phyloP scores from a whole-genome alignment of 495 filamentous ascomycete genomes.

The Neurospora sp. region DNA sequence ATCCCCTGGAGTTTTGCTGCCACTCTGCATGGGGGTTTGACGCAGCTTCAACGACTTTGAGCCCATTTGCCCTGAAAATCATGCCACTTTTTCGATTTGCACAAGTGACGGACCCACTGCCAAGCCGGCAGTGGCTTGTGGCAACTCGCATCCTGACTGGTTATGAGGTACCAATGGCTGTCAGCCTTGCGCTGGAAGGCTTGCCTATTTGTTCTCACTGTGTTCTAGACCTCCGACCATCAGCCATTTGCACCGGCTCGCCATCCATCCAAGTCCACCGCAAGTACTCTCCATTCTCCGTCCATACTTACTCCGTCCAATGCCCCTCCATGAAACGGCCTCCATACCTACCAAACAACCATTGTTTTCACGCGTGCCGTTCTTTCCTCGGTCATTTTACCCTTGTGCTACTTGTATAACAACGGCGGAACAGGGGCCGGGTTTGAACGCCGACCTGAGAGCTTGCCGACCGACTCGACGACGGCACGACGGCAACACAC shows the following conservation, averaged over 20 bases:
- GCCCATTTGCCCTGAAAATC: slow-evolving; percentile 24
- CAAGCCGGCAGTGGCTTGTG: slow-evolving; percentile 25
- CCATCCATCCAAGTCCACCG: slow-evolving; percentile 2
- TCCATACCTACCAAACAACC: background rate
- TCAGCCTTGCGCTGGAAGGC: slow-evolving; percentile 14
- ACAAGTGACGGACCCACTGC: slow-evolving; percentile 13
- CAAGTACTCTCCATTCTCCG: background rate
- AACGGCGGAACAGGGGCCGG: background rate
- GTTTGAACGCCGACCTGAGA: background rate
- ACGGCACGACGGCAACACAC: background rate
- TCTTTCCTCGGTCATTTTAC: background rate
- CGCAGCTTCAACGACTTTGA: slow-evolving; percentile 19
- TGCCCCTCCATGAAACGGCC: background rate
- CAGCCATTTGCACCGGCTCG: background rate
- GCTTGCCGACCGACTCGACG: background rate
- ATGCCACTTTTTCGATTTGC: slow-evolving; percentile 27
- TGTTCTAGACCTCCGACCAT: slow-evolving; percentile 12
- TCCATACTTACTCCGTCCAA: background rate
- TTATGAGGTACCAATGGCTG: slow-evolving; percentile 5
- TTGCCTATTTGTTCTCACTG: background rate
- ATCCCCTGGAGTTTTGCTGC: background rate
- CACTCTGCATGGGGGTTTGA: slow-evolving; percentile 11
- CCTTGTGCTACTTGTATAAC: background rate
- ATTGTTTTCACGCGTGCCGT: background rate
- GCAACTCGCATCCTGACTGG: slow-evolving; percentile 9